A percentile compares a stretch with the other conserved stretches of the same genome.
phyloP scores from a whole-genome alignment of 2,329 filamentous ascomycete species.

The Ophiocordyceps robertsii region DNA sequence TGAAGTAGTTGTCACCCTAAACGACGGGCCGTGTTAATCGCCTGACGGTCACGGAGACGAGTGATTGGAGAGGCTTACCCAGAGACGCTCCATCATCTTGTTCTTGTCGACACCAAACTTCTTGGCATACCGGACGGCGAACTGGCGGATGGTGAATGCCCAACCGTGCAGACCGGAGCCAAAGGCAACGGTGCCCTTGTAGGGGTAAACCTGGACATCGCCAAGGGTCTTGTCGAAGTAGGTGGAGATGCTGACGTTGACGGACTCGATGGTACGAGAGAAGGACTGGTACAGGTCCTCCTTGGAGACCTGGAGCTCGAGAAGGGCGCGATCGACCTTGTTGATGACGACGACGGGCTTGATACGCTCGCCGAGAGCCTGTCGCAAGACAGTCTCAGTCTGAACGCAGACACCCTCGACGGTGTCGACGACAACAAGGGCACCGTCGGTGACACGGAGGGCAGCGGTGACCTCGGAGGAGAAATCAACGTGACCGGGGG shows the following conservation, averaged over 20 bases:
- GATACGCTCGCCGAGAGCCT: slow-evolving; percentile 99
- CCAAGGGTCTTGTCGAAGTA: slow-evolving; percentile 95
- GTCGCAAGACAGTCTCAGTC: slow-evolving; percentile 98
- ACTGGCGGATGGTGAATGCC: slow-evolving; percentile 98
- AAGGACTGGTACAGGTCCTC: slow-evolving; percentile 99
- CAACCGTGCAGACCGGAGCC: slow-evolving; percentile 99
- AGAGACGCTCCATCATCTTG: slow-evolving; percentile 99
- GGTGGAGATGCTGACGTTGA: slow-evolving; percentile 99
- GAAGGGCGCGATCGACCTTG: slow-evolving; percentile 99
- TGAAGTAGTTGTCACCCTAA: slow-evolving; percentile 96
- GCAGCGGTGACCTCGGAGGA: slow-evolving; percentile 98
- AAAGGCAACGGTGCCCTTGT: slow-evolving; percentile 96
- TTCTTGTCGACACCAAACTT: slow-evolving; percentile 99
- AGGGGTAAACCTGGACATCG: slow-evolving; percentile 97
- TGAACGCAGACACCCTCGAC: slow-evolving; percentile 99
- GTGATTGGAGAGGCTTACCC: slow-evolving; percentile 42
- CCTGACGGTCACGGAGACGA: slow-evolving; percentile 5
- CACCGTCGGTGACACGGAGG: slow-evolving; percentile 99
- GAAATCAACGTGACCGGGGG: slow-evolving; percentile 99
- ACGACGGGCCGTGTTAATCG: slow-evolving; percentile 3
- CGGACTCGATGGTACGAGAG: slow-evolving; percentile 97
- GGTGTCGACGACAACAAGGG: slow-evolving; percentile 98
- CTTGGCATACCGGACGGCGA: slow-evolving; percentile 92
- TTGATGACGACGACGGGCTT: slow-evolving; percentile 99
- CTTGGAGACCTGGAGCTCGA: slow-evolving; percentile 97